Evolutionary conservation across 495 filamentous ascomycete species (phyloP), one percentile per base, ranked within the genome.

Genomic region (Terfezia claveryi): DNA sequence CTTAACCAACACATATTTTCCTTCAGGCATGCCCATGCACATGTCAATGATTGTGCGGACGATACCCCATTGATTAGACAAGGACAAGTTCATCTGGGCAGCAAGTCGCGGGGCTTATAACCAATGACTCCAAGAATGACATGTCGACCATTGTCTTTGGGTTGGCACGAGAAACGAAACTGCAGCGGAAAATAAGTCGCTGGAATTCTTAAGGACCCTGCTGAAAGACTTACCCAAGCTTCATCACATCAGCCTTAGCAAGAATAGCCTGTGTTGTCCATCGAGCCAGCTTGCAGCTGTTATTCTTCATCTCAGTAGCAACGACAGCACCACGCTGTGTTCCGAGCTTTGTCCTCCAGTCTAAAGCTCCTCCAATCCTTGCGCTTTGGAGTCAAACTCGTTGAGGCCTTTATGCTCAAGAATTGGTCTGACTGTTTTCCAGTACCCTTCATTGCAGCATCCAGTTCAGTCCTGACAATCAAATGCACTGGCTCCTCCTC

Each of bases 221-320:
- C 27, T 32, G 27, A 32, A 7, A 32, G 27, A 70, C 76, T 49
- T 73, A 87, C 79, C 91, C 91, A 64, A 98, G 80, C 75, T 96
- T 98, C 86, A 98, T 95, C 57, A 82, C 74, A 67, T 96, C 89
- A 17, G 91, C 88, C 70, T 87, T 87, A 64, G 91, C 88, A 46
- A 98, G 77, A 64, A 96, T 94, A 61, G 80, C 82, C 73, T 98
- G 91, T 53, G 86, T 83, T 17, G 91, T 93, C 91, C 91, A 98
- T 62, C 91, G 74, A 37, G 91, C 92, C 54, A 98, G 79, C 74
- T 98, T 98, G 78, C 83, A 89, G 64, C 79, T 84, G 76, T 98
- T 98, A 77, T 98, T 98, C 81, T 98, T 98, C 91, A 98, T 98
- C 70, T 91, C 91, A n/a, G 91, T 98, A 17, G 91, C 91, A 14